Evolutionary conservation across 495 filamentous ascomycete genomes (phyloP).

Genomic region (Penicillium psychrofluorescens): DNA sequence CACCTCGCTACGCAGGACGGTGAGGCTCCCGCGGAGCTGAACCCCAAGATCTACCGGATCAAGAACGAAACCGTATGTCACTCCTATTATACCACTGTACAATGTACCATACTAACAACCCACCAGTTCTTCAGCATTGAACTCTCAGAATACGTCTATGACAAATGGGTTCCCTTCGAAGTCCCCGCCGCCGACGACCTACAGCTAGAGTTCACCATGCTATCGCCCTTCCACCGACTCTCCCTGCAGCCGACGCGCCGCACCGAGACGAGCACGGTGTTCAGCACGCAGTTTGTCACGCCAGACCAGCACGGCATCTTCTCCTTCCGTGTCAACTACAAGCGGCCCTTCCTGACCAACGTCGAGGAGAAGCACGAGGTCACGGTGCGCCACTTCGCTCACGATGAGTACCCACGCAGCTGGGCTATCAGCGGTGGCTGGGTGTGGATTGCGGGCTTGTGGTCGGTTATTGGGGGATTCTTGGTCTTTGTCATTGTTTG

Average conservation of each 20-base stretch:
- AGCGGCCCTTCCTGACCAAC: slow-evolving; percentile 81
- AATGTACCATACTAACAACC: no score
- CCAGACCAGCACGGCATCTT: slow-evolving; percentile 98
- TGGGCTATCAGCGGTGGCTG: slow-evolving; percentile 86
- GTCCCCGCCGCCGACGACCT: slow-evolving; percentile 61
- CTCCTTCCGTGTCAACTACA: slow-evolving; percentile 93
- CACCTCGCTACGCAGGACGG: slow-evolving; percentile 49
- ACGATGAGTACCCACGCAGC: slow-evolving; percentile 91
- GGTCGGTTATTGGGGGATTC: slow-evolving; percentile 76
- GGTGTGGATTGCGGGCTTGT: slow-evolving; percentile 92
- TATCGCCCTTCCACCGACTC: slow-evolving; percentile 96
- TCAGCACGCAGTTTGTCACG: slow-evolving; percentile 65
- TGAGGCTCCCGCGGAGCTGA: slow-evolving; percentile 41
- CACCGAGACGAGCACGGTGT: slow-evolving; percentile 65
- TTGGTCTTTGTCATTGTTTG: slow-evolving; percentile 78
- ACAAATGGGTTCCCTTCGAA: slow-evolving; percentile 65
- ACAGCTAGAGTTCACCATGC: slow-evolving; percentile 97
- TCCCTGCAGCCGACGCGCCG: slow-evolving; percentile 50
- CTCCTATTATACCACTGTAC: background rate
- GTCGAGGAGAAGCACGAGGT: slow-evolving; percentile 94
- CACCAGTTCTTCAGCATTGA: slow-evolving; percentile 77
- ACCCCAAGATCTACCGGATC: slow-evolving; percentile 88
- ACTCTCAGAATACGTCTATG: slow-evolving; percentile 71
- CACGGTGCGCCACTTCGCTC: slow-evolving; percentile 89
- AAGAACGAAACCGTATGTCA: slow-evolving; percentile 91